Evolutionary conservation across 495 filamentous ascomycete genomes (phyloP), one percentile per base, ranked within the genome.

Genomic region (Penicillium steckii): DNA sequence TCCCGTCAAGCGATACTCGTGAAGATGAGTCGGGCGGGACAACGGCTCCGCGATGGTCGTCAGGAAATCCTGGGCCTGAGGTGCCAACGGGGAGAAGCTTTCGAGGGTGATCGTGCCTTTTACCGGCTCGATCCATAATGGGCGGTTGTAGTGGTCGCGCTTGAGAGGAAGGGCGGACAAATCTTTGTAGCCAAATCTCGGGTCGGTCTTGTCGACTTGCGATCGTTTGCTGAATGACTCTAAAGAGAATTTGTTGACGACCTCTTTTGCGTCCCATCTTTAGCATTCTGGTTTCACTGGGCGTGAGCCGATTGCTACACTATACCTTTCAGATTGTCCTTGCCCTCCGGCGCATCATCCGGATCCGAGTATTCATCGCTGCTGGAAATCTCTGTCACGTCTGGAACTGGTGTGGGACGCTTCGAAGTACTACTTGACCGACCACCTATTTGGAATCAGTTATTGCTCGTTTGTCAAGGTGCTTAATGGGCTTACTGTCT

Each of bases 31-130:
- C 37, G 94, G 93, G 29, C 94, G 83, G 21, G 91, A 96, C 55
- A 90, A 74, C 35, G 94, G 94, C 72, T 98, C 94, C 30, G 93
- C 91, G 60, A 98, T 90, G 35, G 92, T 96, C 45, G 93, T 95
- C 49, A 98, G 76, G 69, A 98, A 97, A 66, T 96, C 91, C 57
- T 95, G 89, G 2, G 91, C 94, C 62, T 92, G 86, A 27, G 84
- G 77, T 18, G 91, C 87, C 33, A 92, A 71, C 1, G 91, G 88
- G 26, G 85, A 91, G 75, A 97, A 97, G 55, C 90, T 95, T 77
- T 99, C 94, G n/a, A 97, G 78, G 21, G 94, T 90, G 64, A 99
- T 92, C 53, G 85, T 84, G 38, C 89, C 91, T 60, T 86, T 88
- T 38, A 76, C 49, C 1, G 90, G 90, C 68, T 97, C 90, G 59